Percentiles rank a stretch among this genome's conserved stretches.
Conservation (phyloP, 108 stramenopile species). For the Skeletonema grethae region DNA sequence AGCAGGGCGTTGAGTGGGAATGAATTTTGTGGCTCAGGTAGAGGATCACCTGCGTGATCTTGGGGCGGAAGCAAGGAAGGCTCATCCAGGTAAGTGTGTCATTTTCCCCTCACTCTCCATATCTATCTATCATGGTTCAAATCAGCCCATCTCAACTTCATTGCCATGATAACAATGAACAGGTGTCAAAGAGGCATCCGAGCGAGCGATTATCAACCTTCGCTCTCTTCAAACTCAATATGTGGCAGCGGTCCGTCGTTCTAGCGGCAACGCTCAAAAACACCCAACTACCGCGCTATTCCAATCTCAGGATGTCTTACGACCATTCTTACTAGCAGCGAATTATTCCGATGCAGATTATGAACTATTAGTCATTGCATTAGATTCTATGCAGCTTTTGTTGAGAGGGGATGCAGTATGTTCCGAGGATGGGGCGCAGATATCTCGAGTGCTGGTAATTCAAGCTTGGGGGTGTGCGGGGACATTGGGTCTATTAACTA, state of each 20-base stretch:
- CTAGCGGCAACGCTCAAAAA: slow-evolving; percentile 34
- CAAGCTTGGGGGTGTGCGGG: slow-evolving; percentile 71
- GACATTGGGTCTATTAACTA: slow-evolving; percentile 25
- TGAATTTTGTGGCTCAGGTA: slow-evolving; percentile 89
- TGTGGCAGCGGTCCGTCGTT: slow-evolving; percentile 80
- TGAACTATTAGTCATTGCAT: slow-evolving; percentile 61
- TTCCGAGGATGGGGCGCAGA: slow-evolving; percentile 68
- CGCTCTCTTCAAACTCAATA: slow-evolving; percentile 78
- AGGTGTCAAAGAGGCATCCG: slow-evolving; percentile 87
- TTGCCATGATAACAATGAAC: neutral
- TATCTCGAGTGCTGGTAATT: slow-evolving; percentile 78
- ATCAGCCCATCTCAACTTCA: neutral
- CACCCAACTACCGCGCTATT: slow-evolving; percentile 86
- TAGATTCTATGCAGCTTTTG: slow-evolving; percentile 70
- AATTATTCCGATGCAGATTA: slow-evolving; percentile 80
- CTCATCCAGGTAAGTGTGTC: slow-evolving; percentile 75
- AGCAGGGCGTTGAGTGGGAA: slow-evolving; percentile 10
- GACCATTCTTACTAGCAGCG: slow-evolving; percentile 82
- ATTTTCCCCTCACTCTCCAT: neutral
- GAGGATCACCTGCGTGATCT: slow-evolving; percentile 90
- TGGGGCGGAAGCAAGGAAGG: slow-evolving; percentile 82
- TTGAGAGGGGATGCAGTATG: slow-evolving; percentile 84
- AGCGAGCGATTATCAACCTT: slow-evolving; percentile 81
- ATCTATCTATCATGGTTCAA: neutral
- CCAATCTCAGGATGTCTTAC: slow-evolving; percentile 73